Conservation (phyloP, 2,329 filamentous ascomycete genomes). For the Septoria petroselini region DNA sequence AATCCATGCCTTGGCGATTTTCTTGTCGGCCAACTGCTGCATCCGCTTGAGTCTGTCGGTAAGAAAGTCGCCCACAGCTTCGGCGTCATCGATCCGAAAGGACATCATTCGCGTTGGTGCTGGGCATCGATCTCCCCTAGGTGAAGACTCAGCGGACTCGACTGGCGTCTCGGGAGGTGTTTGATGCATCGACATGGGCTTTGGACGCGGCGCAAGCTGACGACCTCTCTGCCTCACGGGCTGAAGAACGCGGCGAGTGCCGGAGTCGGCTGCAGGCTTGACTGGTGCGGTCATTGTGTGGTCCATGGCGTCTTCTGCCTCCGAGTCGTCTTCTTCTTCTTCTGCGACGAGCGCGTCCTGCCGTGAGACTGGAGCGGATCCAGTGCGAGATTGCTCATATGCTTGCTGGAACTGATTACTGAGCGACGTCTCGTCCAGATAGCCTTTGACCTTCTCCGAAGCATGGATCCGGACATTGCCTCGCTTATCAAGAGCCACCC, state of each 20-base stretch:
- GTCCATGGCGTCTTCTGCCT: slow-evolving; percentile 1
- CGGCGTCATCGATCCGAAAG: slow-evolving; percentile 22
- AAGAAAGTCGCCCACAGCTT: slow-evolving; percentile 18
- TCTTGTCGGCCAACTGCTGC: slow-evolving; percentile 69
- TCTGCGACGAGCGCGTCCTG: slow-evolving; percentile 2
- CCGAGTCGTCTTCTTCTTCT: slow-evolving; percentile 1
- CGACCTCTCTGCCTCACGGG: slow-evolving; percentile 16
- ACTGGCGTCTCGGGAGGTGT: slow-evolving; percentile 3
- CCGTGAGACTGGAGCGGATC: neutral
- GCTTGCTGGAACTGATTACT: slow-evolving; percentile 8
- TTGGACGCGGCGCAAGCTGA: slow-evolving; percentile 13
- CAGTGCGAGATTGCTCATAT: slow-evolving; percentile 4
- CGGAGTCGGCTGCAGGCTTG: neutral
- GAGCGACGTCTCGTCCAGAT: slow-evolving; percentile 12
- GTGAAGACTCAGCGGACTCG: neutral
- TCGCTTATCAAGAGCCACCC: slow-evolving; percentile 18
- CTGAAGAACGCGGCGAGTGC: slow-evolving; percentile 6
- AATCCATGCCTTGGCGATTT: slow-evolving; percentile 72
- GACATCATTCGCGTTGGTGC: slow-evolving; percentile 11
- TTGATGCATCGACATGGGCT: slow-evolving; percentile 3
- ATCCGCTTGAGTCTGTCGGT: slow-evolving; percentile 42
- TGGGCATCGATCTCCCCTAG: neutral
- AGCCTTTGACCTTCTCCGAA: slow-evolving; percentile 14
- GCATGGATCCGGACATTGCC: slow-evolving; percentile 17
- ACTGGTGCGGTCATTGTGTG: neutral